These are phyloP conservation scores for Alternaria novae-zelandiae DNA, from an alignment of 2,329 filamentous ascomycete species.

Conservation along the genomic window DNA sequence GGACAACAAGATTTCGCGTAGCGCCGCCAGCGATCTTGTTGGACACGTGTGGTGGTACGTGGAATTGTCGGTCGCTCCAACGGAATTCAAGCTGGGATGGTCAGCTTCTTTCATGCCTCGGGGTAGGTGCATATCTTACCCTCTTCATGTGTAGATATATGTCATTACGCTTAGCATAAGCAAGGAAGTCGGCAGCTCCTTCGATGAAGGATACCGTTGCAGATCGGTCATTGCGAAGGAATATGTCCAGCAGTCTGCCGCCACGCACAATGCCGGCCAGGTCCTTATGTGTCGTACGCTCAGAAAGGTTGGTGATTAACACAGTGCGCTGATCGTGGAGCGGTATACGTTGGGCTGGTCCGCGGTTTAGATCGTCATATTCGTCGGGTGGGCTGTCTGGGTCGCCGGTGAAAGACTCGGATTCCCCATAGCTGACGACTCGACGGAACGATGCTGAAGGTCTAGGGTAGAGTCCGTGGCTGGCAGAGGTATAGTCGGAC, in stretches of 20 bases:
- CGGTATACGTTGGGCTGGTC: slow-evolving; percentile 20
- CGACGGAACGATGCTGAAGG: slow-evolving; percentile 19
- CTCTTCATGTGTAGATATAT: slow-evolving; percentile 72
- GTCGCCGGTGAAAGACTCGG: slow-evolving; percentile 23
- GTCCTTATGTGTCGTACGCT: slow-evolving; percentile 69
- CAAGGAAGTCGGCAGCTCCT: slow-evolving; percentile 65
- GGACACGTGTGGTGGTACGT: slow-evolving; percentile 67
- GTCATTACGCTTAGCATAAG: slow-evolving; percentile 68
- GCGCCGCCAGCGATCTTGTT: slow-evolving; percentile 70
- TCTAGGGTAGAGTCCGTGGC: slow-evolving; percentile 21
- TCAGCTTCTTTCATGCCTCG: background rate
- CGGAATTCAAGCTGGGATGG: slow-evolving; percentile 65
- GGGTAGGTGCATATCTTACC: slow-evolving; percentile 55
- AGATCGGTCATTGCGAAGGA: slow-evolving; percentile 65
- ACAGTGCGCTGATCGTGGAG: slow-evolving; percentile 62
- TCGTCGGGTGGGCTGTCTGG: slow-evolving; percentile 12
- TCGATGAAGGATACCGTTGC: slow-evolving; percentile 75
- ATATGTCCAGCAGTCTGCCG: slow-evolving; percentile 73
- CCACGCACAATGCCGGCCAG: slow-evolving; percentile 70
- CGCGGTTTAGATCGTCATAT: slow-evolving; percentile 3
- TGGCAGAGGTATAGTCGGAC: slow-evolving; percentile 30
- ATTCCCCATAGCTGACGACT: slow-evolving; percentile 24
- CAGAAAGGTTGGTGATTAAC: slow-evolving; percentile 66
- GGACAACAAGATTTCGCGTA: slow-evolving; percentile 76
- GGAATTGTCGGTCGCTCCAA: slow-evolving; percentile 76